A percentile compares a stretch with the other conserved stretches of the same genome.
Evolutionary conservation across 768 basidiomycete species (phyloP).

Genomic region (Russula sp.): DNA sequence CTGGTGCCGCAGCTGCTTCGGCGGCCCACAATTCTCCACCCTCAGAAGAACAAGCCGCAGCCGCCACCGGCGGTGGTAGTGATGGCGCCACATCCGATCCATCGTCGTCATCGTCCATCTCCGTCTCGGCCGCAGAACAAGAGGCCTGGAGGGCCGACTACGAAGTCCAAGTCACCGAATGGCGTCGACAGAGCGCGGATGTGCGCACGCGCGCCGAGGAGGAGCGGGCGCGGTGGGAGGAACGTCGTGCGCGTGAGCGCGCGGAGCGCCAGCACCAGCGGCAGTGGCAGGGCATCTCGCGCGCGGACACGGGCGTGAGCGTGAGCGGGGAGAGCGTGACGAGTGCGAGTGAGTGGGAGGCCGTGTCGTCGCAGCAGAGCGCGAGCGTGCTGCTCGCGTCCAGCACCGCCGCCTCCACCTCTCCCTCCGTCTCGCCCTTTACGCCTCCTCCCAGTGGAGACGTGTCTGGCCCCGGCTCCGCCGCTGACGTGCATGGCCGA

Average conservation of each 20-base stretch:
- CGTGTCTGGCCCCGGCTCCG: no score
- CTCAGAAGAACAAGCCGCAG: background rate
- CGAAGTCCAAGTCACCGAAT: conserved; percentile 56
- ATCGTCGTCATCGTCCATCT: background rate
- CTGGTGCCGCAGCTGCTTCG: no score
- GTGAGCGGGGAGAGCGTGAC: conserved; percentile 26
- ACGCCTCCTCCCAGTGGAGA: no score
- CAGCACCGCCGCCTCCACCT: conserved; percentile 23
- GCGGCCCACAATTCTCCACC: background rate
- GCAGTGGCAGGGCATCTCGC: conserved; percentile 16
- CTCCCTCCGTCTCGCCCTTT: no score
- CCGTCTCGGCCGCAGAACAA: conserved; percentile 25
- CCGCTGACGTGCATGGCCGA: conserved; percentile 30
- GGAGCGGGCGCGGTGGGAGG: conserved; percentile 66
- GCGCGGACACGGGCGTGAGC: conserved; percentile 16
- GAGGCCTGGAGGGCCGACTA: conserved; percentile 62
- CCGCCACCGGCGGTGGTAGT: background rate
- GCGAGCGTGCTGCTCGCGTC: background rate
- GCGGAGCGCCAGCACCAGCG: conserved; percentile 7
- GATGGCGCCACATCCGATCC: conserved; percentile 4
- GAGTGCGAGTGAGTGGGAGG: conserved; percentile 13
- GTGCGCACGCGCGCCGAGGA: conserved; percentile 70
- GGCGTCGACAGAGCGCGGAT: conserved; percentile 67
- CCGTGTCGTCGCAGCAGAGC: conserved; percentile 5
- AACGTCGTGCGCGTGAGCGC: conserved; percentile 47